Conservation (phyloP, 805 yeast genomes). For the Teunomyces panamensis region DNA sequence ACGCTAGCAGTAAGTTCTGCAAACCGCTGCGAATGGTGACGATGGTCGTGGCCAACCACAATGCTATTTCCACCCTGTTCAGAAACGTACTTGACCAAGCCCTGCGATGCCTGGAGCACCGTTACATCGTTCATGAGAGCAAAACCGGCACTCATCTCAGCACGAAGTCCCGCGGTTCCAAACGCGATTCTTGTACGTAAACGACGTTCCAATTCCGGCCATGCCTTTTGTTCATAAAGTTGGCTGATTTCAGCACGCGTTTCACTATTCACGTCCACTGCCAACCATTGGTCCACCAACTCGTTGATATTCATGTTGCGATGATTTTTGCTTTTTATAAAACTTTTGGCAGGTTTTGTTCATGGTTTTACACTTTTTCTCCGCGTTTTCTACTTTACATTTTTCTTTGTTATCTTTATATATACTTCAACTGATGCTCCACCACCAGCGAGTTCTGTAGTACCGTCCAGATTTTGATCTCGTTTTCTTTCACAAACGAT, state of each 20-base stretch:
- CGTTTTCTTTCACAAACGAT: conserved; percentile 5
- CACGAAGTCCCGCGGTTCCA: conserved; percentile 92
- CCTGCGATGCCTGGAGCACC: conserved; percentile 87
- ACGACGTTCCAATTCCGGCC: conserved; percentile 46
- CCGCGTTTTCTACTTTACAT: background rate
- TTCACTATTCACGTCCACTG: conserved; percentile 34
- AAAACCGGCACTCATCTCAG: conserved; percentile 89
- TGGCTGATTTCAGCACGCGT: conserved; percentile 56
- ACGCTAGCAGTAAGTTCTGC: conserved; percentile 78
- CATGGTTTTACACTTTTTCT: background rate
- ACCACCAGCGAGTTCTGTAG: background rate
- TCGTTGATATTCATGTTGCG: conserved; percentile 14
- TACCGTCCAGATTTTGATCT: background rate
- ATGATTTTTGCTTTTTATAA: too few relatives aligned
- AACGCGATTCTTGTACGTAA: conserved; percentile 65
- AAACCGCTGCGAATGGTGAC: conserved; percentile 74
- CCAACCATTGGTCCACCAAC: conserved; percentile 35
- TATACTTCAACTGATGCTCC: background rate
- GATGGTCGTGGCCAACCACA: conserved; percentile 90
- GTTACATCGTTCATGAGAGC: conserved; percentile 86
- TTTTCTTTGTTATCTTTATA: background rate
- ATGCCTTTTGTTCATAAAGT: conserved; percentile 39
- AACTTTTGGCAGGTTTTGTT: too few relatives aligned
- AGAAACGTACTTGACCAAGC: conserved; percentile 54
- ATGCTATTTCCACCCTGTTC: conserved; percentile 31